phyloP scores from a whole-genome alignment of 2,329 filamentous ascomycete genomes.

The Colletotrichum sp. region DNA sequence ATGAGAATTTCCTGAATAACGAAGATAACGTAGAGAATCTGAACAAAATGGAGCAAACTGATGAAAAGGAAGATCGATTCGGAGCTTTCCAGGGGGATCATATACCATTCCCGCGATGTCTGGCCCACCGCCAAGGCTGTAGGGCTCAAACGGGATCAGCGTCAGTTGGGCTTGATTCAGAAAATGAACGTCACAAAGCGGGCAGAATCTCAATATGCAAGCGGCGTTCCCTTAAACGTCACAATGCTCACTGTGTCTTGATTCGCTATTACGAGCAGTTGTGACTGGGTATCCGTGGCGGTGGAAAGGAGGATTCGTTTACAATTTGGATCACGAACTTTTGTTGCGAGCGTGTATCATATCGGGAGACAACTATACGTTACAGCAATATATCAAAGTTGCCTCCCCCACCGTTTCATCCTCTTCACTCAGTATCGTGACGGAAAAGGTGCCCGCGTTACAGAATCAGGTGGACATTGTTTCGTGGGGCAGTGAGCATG shows the following conservation, averaged over 20 bases:
- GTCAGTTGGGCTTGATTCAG: neutral
- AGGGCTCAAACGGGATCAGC: neutral
- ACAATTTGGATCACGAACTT: neutral
- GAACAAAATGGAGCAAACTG: neutral
- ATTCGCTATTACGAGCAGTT: neutral
- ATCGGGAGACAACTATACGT: neutral
- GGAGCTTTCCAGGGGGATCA: neutral
- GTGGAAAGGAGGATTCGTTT: neutral
- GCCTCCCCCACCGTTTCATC: neutral
- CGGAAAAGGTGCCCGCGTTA: neutral
- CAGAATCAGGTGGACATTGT: neutral
- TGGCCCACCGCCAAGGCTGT: neutral
- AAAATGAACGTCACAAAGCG: neutral
- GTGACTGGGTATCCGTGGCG: neutral
- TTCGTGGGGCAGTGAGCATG: neutral
- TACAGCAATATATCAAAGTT: neutral
- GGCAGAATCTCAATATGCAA: neutral
- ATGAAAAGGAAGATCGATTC: neutral
- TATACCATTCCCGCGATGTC: neutral
- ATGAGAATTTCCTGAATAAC: neutral
- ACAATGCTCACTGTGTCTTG: neutral
- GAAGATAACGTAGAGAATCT: neutral
- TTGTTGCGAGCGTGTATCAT: neutral
- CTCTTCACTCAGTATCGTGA: fast-evolving
- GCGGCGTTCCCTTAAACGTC: neutral